Base-by-base conservation (phyloP, 192 early-diverging fungal species). In the Coemansia sp. region DNA sequence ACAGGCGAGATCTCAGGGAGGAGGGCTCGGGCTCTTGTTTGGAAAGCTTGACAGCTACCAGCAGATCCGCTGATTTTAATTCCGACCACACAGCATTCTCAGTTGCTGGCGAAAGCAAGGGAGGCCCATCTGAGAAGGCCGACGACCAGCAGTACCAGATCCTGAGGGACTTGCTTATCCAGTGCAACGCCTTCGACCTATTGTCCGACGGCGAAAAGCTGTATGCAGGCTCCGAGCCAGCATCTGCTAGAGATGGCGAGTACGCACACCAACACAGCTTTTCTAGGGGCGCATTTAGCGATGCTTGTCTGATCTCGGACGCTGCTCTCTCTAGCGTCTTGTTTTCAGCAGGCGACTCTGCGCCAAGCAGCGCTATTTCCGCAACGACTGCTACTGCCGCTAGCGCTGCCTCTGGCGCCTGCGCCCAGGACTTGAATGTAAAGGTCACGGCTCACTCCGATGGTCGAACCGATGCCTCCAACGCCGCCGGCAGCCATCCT, bases 81-180 rank as follows among this genome's bases (percentile, higher is more conserved):
- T 42, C 13, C 11, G 39, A 16, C 5, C 11, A 3, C 14, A 42
- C 1, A 10, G 1, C 39, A 16, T 16, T 14, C 5, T 42, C 39
- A 8, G 39, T 14, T 14, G 39, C 27, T 53, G 25, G 27, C 27
- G 11, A 28, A 53, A 53, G 13, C 51, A 53, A 53, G 51, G 14
- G 19, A 3, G 39, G 39, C 13, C 13, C 14, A 42, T 42, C 13
- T 16, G 39, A 42, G 39, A 42, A 42, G 39, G 39, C 14, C 39
- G 23, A 51, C 1, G 24, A 50, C 25, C 39, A 47, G 8, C 68
- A 71, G 48, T 67, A 63, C 30, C 74, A 76, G 58, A 60, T 71
- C n/a, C 58, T 76, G 35, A 66, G 67, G 13, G 65, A 64, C 46
- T 59, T 76, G 32, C 64, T 76, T 30, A 8, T 70, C 24, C 68